Conservation (phyloP, 2,329 filamentous ascomycete genomes). For the Zalaria sp. region DNA sequence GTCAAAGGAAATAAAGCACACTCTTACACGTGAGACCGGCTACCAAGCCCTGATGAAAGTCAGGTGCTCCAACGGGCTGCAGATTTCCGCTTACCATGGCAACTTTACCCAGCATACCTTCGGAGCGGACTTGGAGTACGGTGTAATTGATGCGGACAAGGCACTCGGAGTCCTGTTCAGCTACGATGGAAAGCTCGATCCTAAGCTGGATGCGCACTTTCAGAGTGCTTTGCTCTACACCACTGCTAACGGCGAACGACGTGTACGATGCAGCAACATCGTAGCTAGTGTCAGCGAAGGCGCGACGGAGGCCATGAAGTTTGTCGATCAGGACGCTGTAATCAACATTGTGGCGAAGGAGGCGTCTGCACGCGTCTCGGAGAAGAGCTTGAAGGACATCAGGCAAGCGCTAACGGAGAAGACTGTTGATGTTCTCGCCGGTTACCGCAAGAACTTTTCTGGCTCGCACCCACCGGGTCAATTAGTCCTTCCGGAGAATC, state of each 20-base stretch:
- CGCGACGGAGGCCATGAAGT: conserved; percentile 73
- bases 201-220: conserved; percentile 94
- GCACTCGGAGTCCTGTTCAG: conserved; percentile 81
- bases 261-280: conserved; percentile 84
- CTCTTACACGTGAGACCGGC: conserved; percentile 77
- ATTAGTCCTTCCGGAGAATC: conserved; percentile 83
- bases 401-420: conserved; percentile 74
- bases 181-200: conserved; percentile 94
- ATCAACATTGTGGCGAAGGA: conserved; percentile 84
- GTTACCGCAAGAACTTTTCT: conserved; percentile 85
- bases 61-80: conserved; percentile 88
- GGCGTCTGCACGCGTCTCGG: conserved; percentile 68
- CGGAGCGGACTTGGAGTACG: conserved; percentile 87
- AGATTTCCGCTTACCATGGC: conserved; percentile 86
- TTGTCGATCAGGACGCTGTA: conserved; percentile 91
- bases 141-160: conserved; percentile 84
- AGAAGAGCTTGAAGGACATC: conserved; percentile 72
- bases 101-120: conserved; percentile 95
- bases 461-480: conserved; percentile 79
- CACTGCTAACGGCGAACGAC: conserved; percentile 72
- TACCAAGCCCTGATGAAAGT: conserved; percentile 98
- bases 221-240: conserved; percentile 92
- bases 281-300: conserved; percentile 85
- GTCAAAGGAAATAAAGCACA: conserved; percentile 71
- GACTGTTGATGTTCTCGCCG: conserved; percentile 80